Evolutionary conservation across 179 eudicot species (phyloP).

Genomic region (Actinidia chinensis): DNA sequence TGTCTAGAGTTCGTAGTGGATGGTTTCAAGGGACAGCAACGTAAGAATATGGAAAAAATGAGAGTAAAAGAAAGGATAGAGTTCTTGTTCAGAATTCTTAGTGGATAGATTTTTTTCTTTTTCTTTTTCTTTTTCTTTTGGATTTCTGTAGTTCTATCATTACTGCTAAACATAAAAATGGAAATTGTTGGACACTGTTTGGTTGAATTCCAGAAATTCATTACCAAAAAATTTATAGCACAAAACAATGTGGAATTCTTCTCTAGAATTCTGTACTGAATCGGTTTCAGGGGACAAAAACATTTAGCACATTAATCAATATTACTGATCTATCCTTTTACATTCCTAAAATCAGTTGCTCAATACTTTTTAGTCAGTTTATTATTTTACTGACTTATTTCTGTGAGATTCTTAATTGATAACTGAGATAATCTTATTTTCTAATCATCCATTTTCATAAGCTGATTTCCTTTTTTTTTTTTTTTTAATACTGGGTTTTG

Average conservation of each 20-base stretch:
- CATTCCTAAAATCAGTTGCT: too few species aligned
- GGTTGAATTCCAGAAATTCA: background rate
- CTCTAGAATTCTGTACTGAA: background rate
- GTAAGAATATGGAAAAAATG: too few species aligned
- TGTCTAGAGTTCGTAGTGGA: too few species aligned
- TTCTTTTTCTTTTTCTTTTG: background rate
- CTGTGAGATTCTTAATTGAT: background rate
- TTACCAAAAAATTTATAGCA: background rate
- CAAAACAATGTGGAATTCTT: background rate
- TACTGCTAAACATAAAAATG: background rate
- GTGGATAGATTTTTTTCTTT: background rate
- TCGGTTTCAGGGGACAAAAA: background rate
- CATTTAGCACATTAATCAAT: background rate
- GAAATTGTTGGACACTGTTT: background rate
- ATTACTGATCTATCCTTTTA: too few species aligned
- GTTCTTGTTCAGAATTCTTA: background rate
- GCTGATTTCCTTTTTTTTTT: background rate
- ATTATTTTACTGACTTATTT: background rate
- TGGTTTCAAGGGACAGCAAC: too few species aligned
- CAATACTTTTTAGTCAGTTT: background rate
- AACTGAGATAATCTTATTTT: background rate
- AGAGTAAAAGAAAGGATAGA: background rate
- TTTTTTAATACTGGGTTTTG: background rate
- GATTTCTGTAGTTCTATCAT: background rate
- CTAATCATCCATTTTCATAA: background rate